These are phyloP conservation scores for Lipomyces yamanashiensis DNA, from an alignment of 805 yeast genomes.

Conservation along the genomic window DNA sequence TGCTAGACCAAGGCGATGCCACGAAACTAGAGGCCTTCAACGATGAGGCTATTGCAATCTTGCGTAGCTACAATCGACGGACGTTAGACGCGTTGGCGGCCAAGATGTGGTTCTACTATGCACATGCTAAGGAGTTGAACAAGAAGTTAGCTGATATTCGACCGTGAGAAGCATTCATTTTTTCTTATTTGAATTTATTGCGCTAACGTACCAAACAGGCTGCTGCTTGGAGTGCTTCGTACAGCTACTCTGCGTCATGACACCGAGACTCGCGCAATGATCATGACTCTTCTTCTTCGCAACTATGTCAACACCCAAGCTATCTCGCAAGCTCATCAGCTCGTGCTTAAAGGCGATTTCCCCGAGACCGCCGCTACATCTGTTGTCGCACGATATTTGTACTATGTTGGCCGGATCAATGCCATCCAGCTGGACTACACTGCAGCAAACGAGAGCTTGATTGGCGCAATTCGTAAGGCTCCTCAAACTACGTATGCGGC, in stretches of 20 bases:
- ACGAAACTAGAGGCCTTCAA: slow-evolving; percentile 60
- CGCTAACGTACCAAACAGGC: slow-evolving; percentile 36
- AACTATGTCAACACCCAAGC: slow-evolving; percentile 78
- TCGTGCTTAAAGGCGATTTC: slow-evolving; percentile 85
- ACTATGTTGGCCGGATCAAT: slow-evolving; percentile 85
- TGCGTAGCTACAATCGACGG: slow-evolving; percentile 74
- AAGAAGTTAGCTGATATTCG: slow-evolving; percentile 61
- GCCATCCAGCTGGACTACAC: slow-evolving; percentile 93
- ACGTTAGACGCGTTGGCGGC: slow-evolving; percentile 85
- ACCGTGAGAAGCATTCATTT: slow-evolving; percentile 44
- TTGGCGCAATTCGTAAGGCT: slow-evolving; percentile 94
- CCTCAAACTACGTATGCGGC: slow-evolving; percentile 85
- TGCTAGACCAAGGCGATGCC: slow-evolving; percentile 65
- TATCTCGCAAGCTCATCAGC: slow-evolving; percentile 82
- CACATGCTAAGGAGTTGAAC: slow-evolving; percentile 72
- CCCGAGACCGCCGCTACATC: slow-evolving; percentile 86
- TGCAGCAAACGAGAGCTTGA: slow-evolving; percentile 83
- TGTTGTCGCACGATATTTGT: slow-evolving; percentile 87
- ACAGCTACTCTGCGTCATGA: slow-evolving; percentile 92
- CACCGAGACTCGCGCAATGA: slow-evolving; percentile 84
- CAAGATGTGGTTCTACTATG: slow-evolving; percentile 89
- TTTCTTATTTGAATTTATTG: not conserved
- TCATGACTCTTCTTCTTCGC: slow-evolving; percentile 84
- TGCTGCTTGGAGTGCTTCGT: slow-evolving; percentile 73
- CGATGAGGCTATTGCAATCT: slow-evolving; percentile 53